Conservation (phyloP, 306 rosid genomes). For the Luffa aegyptiaca region DNA sequence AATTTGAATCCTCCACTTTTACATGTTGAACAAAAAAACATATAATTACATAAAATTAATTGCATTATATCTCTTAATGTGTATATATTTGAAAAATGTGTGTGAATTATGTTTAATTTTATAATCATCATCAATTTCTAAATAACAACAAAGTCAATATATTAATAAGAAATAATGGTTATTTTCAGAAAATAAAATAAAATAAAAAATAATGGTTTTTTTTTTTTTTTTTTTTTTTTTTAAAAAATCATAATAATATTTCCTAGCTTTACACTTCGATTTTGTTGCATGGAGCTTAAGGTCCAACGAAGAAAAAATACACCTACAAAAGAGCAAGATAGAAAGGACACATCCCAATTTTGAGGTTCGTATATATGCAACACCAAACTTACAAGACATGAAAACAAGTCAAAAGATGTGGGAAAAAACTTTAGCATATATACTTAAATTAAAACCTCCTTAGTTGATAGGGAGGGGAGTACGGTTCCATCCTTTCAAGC, state of each 20-base stretch:
- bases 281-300: background rate
- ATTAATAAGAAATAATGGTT: too few species aligned
- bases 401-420: background rate
- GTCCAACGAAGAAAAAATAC: background rate
- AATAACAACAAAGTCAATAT: too few species aligned
- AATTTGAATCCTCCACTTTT: too few species aligned
- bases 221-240: too few species aligned
- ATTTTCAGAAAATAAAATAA: too few species aligned
- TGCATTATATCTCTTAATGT: too few species aligned
- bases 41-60: too few species aligned
- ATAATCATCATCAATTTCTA: too few species aligned
- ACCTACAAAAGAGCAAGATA: background rate
- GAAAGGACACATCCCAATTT: background rate
- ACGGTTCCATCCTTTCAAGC: slow-evolving; percentile 85
- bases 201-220: too few species aligned
- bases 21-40: too few species aligned
- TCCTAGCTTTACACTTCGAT: background rate
- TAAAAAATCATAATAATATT: background rate
- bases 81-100: too few species aligned
- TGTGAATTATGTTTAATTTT: too few species aligned
- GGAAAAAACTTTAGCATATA: background rate
- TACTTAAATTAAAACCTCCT: background rate
- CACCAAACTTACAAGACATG: background rate
- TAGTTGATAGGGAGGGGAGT: slow-evolving; percentile 70
- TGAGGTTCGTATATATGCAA: background rate